Percentiles rank a stretch among this genome's conserved stretches.
phyloP scores from a whole-genome alignment of 2,329 filamentous ascomycete species.

The Fonsecaea monophora region DNA sequence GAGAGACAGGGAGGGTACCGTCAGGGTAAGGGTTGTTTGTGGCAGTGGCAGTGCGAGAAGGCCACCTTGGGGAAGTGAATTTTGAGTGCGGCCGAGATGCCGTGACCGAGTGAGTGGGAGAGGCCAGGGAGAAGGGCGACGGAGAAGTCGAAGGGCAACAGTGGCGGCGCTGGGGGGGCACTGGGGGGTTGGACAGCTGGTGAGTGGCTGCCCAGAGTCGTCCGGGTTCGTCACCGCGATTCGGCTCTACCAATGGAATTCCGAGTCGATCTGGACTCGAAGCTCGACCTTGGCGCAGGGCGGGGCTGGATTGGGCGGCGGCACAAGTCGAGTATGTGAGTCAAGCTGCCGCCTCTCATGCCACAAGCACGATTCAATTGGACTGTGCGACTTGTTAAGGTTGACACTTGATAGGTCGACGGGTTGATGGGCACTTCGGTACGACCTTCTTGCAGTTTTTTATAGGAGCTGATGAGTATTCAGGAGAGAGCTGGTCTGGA shows the following conservation, averaged over 20 bases:
- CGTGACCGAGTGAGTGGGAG: constrained; percentile 11
- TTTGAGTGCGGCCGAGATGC: constrained; percentile 15
- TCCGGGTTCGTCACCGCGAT: background rate
- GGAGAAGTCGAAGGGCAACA: constrained; percentile 8
- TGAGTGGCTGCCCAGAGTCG: background rate
- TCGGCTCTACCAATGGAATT: constrained; percentile 19
- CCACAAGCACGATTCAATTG: constrained; percentile 16
- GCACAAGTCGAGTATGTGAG: constrained; percentile 16
- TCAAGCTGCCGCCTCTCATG: constrained; percentile 9
- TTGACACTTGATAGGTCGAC: constrained; percentile 18
- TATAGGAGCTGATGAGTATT: background rate
- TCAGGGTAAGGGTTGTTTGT: constrained; percentile 16
- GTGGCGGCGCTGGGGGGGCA: constrained; percentile 6
- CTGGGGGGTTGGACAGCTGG: constrained; percentile 8
- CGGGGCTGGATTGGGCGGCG: constrained; percentile 11
- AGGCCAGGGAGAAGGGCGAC: background rate
- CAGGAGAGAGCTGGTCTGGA: background rate
- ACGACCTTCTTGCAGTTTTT: background rate
- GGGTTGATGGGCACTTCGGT: constrained; percentile 2
- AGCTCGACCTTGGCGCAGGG: constrained; percentile 13
- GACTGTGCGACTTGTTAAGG: constrained; percentile 13
- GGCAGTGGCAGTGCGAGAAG: constrained; percentile 16
- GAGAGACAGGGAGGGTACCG: constrained; percentile 12
- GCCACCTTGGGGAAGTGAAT: constrained; percentile 10
- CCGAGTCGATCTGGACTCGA: constrained; percentile 14